Evolutionary conservation across 2,329 filamentous ascomycete species (phyloP), one percentile per base, ranked within the genome.

Genomic region (Talaromyces sp.): DNA sequence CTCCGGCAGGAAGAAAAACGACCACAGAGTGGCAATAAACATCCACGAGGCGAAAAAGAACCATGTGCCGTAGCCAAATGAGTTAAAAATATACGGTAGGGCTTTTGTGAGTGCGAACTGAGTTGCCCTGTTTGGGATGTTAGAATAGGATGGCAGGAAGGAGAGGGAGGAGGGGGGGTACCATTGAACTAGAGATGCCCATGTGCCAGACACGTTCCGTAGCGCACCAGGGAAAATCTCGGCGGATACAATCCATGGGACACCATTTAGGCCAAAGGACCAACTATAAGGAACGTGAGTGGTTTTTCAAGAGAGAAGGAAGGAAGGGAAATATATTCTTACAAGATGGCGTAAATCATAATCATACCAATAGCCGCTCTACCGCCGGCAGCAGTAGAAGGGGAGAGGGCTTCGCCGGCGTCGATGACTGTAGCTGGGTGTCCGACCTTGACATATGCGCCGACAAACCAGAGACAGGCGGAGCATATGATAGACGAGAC

Each of bases 221-320:
- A 78, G 65, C 0, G 71, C 72, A 4, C 70, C 69, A 0, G 77
- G 76, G 65, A 79, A 78, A 27, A 78, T 79, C 64, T 79, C 77
- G 1, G 76, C 71, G 1, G 73, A 75, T n/a, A 78, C 74, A 63
- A 79, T 78, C 75, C 76, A 78, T 0, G 75, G 76, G 0, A 78
- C 64, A 2, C 76, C 76, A 54, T 78, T 78, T 1, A 73, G 70
- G 44, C 75, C 74, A 47, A 77, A 74, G 9, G 70, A 73, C 75
- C 74, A 78, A 6, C 36, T 39, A n/a, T 15, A 1, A 39, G 9
- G n/a, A 0, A 8, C 9, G 17, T 39, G 7, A 39, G 36, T 15
- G 6, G 6, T n/a, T 36, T 36, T 15, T 3, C 36, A 39, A 39
- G 5, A 15, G 8, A 5, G 7, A n/a, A 17, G 5, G 6, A 3